phyloP scores from a whole-genome alignment of 768 basidiomycete genomes.

The Lactarius deliciosus region DNA sequence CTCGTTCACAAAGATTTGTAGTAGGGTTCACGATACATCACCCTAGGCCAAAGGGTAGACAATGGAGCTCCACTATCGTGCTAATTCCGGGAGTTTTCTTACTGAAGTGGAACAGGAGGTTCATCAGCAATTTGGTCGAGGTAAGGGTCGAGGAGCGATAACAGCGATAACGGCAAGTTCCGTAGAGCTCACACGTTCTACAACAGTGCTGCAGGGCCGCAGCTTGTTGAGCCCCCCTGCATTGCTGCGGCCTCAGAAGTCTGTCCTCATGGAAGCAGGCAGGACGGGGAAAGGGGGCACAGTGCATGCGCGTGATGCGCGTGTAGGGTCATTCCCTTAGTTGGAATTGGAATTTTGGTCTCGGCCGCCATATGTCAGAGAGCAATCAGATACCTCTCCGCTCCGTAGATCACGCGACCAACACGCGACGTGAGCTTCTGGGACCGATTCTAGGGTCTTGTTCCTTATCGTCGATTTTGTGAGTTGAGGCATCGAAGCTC shows the following conservation, averaged over 20 bases:
- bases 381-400: conserved; percentile 3
- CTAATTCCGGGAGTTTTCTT: background rate
- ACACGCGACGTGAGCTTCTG: background rate
- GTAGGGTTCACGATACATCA: background rate
- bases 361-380: background rate
- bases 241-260: background rate
- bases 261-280: conserved; percentile 8
- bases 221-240: background rate
- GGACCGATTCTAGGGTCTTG: background rate
- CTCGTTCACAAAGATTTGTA: background rate
- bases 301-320: background rate
- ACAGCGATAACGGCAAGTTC: background rate
- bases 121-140: background rate
- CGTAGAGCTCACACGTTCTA: background rate
- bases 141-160: background rate
- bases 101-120: background rate
- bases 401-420: background rate
- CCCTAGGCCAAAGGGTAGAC: background rate
- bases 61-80: background rate
- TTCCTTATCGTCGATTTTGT: background rate
- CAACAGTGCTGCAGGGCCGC: background rate
- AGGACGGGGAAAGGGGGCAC: background rate
- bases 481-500: background rate
- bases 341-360: background rate
- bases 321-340: no score